Percentiles rank a stretch among this genome's conserved stretches.
phyloP scores from a whole-genome alignment of 2,329 filamentous ascomycete genomes.

The Calcarisporium arbuscula region DNA sequence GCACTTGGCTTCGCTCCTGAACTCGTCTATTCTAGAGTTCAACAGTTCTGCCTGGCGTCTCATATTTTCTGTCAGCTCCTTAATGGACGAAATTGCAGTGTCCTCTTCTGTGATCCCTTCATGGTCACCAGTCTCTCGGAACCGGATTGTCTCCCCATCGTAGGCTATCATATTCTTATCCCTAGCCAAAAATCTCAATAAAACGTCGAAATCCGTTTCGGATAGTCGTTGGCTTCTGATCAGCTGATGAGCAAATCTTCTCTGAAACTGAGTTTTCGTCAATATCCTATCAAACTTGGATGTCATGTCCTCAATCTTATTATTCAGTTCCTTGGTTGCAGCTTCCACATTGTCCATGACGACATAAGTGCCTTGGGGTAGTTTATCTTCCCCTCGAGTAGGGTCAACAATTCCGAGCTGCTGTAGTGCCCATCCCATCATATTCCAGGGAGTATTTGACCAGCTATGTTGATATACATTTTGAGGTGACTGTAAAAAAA shows the following conservation, averaged over 20 bases:
- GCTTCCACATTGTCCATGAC: constrained; percentile 57
- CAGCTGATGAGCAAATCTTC: constrained; percentile 48
- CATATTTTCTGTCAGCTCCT: constrained; percentile 69
- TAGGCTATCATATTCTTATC: constrained; percentile 55
- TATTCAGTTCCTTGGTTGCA: constrained; percentile 47
- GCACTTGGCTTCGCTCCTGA: constrained; percentile 59
- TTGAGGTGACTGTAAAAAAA: constrained; percentile 59
- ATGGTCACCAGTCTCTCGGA: constrained; percentile 51
- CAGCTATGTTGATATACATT: constrained; percentile 69
- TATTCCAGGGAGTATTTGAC: constrained; percentile 58
- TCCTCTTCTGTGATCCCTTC: constrained; percentile 67
- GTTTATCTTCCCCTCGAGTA: constrained; percentile 41
- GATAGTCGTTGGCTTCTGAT: constrained; percentile 46
- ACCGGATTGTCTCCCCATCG: constrained; percentile 67
- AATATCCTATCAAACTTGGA: constrained; percentile 61
- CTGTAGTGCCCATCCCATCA: constrained; percentile 69
- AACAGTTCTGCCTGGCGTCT: constrained; percentile 66
- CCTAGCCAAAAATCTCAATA: constrained; percentile 63
- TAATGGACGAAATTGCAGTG: constrained; percentile 73
- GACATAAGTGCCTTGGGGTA: constrained; percentile 59
- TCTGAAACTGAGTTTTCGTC: constrained; percentile 57
- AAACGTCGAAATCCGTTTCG: constrained; percentile 58
- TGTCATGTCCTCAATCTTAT: constrained; percentile 33
- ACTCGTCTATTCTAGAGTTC: constrained; percentile 56
- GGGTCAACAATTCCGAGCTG: constrained; percentile 58